These are phyloP conservation scores for Zygoascus tannicola DNA, from an alignment of 805 yeast genomes.

Conservation along the genomic window DNA sequence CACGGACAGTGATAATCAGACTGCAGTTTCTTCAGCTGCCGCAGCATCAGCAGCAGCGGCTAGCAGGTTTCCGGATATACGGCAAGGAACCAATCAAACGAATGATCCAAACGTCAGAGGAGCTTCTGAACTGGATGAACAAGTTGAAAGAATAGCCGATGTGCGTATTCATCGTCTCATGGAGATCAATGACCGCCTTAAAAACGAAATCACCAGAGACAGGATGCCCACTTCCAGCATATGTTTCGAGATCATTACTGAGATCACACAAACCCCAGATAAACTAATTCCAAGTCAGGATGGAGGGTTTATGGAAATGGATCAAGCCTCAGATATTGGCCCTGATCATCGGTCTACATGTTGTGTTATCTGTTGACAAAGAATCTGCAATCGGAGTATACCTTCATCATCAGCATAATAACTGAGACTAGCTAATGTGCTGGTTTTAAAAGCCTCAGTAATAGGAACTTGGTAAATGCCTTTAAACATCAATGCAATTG, in stretches of 20 bases:
- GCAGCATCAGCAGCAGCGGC: too few relatives aligned
- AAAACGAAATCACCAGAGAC: slow-evolving; percentile 2
- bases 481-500: too few relatives aligned
- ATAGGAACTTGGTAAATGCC: too few relatives aligned
- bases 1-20: too few relatives aligned
- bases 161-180: neutral
- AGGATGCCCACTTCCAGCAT: neutral
- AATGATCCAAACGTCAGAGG: too few relatives aligned
- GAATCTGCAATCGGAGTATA: too few relatives aligned
- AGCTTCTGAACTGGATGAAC: slow-evolving; percentile 3
- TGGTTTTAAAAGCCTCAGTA: too few relatives aligned
- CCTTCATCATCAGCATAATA: too few relatives aligned
- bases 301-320: neutral
- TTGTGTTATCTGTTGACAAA: neutral
- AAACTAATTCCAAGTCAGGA: neutral
- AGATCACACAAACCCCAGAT: neutral
- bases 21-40: too few relatives aligned
- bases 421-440: too few relatives aligned
- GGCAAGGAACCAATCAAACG: too few relatives aligned
- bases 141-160: neutral
- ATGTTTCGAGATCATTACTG: neutral
- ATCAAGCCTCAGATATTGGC: neutral
- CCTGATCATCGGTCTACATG: neutral
- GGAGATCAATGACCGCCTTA: neutral
- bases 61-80: too few relatives aligned